Conservation (phyloP, 2,329 filamentous ascomycete species). For the Clathrospora elynae region DNA sequence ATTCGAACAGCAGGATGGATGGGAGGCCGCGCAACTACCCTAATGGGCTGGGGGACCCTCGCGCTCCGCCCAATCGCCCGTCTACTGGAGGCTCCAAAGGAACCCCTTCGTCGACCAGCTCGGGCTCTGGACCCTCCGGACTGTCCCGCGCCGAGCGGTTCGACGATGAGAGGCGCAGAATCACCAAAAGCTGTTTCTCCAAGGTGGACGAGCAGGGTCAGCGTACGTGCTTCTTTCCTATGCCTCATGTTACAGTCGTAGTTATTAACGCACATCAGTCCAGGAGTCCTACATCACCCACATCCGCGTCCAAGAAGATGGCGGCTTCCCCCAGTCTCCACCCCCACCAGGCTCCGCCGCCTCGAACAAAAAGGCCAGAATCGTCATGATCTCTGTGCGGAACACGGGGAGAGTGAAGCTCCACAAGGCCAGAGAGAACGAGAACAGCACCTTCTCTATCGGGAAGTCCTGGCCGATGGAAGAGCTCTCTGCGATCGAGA, state of each 20-base stretch:
- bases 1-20: conserved; percentile 35
- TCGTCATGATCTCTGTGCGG: conserved; percentile 91
- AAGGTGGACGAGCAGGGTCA: conserved; percentile 88
- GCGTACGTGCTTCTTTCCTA: conserved; percentile 61
- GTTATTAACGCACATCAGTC: conserved; percentile 55
- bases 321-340: conserved; percentile 78
- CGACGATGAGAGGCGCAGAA: conserved; percentile 94
- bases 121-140: conserved; percentile 28
- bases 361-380: conserved; percentile 80
- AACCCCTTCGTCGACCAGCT: conserved; percentile 34
- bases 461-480: conserved; percentile 98
- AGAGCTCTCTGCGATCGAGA: conserved; percentile 82
- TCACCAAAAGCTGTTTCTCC: conserved; percentile 91
- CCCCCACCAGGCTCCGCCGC: conserved; percentile 77
- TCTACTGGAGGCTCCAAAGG: conserved; percentile 36
- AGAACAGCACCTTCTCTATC: conserved; percentile 92
- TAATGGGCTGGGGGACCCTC: conserved; percentile 33
- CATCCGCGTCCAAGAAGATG: conserved; percentile 87
- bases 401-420: conserved; percentile 91
- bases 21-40: conserved; percentile 41
- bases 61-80: conserved; percentile 32
- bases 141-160: conserved; percentile 76
- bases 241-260: background rate
- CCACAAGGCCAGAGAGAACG: conserved; percentile 96
- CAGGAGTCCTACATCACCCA: conserved; percentile 98